Evolutionary conservation across 495 filamentous ascomycete species (phyloP).

Genomic region (Amorphotheca resinae): DNA sequence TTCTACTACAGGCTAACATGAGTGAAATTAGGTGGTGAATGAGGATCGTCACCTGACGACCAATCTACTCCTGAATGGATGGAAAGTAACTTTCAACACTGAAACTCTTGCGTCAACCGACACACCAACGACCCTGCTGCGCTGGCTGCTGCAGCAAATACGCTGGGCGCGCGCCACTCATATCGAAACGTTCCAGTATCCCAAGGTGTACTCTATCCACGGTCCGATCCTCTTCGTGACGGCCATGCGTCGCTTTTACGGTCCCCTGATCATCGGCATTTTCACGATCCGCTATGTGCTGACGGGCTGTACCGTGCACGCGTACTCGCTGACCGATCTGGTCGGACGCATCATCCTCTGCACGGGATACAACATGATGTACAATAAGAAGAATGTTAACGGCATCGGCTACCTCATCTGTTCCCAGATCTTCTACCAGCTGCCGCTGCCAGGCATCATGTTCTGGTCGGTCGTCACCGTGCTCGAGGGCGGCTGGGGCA

Average conservation of each 20-base stretch:
- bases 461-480: constrained; percentile 24
- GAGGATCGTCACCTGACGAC: constrained; percentile 27
- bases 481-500: constrained; percentile 26
- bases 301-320: constrained; percentile 21
- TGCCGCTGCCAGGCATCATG: constrained; percentile 25
- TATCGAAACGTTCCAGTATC: constrained; percentile 27
- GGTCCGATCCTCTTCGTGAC: constrained; percentile 26
- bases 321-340: constrained; percentile 23
- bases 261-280: constrained; percentile 20
- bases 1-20: too few relatives aligned
- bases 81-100: constrained; percentile 26
- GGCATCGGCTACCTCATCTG: constrained; percentile 20
- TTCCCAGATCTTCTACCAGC: constrained; percentile 24
- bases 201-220: constrained; percentile 23
- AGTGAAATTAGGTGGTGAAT: too few relatives aligned
- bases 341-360: constrained; percentile 21
- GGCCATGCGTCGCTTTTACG: constrained; percentile 23
- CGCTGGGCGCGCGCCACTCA: constrained; percentile 26
- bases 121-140: constrained; percentile 23
- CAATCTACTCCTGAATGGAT: constrained; percentile 24
- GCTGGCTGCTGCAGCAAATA: constrained; percentile 27
- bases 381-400: constrained; percentile 20
- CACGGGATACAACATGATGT: constrained; percentile 21
- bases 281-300: constrained; percentile 23
- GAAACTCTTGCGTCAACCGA: constrained; percentile 25